Evolutionary conservation across 2,329 filamentous ascomycete species (phyloP).

Genomic region (Cercospora zeae-maydis): DNA sequence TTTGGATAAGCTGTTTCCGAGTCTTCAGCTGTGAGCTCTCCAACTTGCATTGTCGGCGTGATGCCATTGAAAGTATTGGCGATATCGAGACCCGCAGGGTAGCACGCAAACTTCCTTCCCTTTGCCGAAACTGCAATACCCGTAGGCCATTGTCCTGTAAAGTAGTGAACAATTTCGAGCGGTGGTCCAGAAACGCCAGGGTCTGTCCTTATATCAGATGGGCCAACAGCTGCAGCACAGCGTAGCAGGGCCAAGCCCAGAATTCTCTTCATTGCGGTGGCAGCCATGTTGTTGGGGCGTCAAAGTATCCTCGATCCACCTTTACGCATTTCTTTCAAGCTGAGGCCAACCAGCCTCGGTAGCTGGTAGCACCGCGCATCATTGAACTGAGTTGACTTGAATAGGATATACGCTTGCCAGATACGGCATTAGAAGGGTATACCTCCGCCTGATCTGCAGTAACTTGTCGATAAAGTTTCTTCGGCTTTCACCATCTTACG

Average conservation of each 20-base stretch:
- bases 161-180: constrained; percentile 39
- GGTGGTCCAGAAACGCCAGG: constrained; percentile 13
- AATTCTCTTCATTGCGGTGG: background rate
- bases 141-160: constrained; percentile 48
- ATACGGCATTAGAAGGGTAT: background rate
- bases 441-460: background rate
- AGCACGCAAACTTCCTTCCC: constrained; percentile 50
- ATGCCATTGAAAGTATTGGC: constrained; percentile 39
- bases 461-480: background rate
- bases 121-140: constrained; percentile 49
- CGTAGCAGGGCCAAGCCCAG: constrained; percentile 7
- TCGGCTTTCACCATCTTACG: background rate
- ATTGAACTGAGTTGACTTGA: background rate
- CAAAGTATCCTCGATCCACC: background rate
- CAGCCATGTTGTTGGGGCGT: background rate
- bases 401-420: background rate
- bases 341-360: background rate
- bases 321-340: background rate
- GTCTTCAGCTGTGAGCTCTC: constrained; percentile 40
- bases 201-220: constrained; percentile 19
- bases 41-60: constrained; percentile 45
- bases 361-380: background rate
- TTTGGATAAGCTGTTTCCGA: constrained; percentile 42
- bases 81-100: constrained; percentile 36
- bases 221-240: constrained; percentile 3